Conservation (phyloP, 2,329 filamentous ascomycete genomes). For the Pseudogymnoascus sp. region DNA sequence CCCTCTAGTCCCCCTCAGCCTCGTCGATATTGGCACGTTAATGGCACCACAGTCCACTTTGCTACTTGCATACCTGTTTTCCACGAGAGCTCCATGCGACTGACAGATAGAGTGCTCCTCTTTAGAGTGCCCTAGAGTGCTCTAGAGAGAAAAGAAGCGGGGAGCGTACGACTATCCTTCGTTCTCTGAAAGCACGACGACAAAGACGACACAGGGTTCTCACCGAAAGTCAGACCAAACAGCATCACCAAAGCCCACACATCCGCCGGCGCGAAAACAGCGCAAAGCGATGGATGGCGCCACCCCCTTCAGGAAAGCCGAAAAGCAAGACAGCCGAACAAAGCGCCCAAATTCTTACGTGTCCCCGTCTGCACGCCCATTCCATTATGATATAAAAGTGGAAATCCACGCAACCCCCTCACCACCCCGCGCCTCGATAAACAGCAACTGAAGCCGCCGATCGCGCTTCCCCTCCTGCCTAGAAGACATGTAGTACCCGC, state of each 20-base stretch:
- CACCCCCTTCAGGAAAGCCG: not conserved
- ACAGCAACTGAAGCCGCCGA: not conserved
- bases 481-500: not conserved
- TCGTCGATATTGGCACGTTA: not conserved
- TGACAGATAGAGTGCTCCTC: constrained; percentile 2
- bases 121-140: not conserved
- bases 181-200: not conserved
- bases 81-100: not conserved
- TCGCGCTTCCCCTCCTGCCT: constrained; percentile 1
- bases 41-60: not conserved
- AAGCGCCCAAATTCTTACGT: constrained; percentile 2
- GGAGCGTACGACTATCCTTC: not conserved
- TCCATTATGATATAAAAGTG: not conserved
- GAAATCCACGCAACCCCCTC: constrained; percentile 6
- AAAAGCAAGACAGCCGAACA: not conserved
- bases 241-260: not conserved
- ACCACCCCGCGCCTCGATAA: not conserved
- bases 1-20: not conserved
- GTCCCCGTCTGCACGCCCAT: not conserved
- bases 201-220: not conserved
- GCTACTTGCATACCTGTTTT: not conserved
- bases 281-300: not conserved
- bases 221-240: not conserved
- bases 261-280: not conserved
- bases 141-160: not conserved